Evolutionary conservation across 1,139 yeast species (phyloP).

Genomic region (Candida tetrigidarum): DNA sequence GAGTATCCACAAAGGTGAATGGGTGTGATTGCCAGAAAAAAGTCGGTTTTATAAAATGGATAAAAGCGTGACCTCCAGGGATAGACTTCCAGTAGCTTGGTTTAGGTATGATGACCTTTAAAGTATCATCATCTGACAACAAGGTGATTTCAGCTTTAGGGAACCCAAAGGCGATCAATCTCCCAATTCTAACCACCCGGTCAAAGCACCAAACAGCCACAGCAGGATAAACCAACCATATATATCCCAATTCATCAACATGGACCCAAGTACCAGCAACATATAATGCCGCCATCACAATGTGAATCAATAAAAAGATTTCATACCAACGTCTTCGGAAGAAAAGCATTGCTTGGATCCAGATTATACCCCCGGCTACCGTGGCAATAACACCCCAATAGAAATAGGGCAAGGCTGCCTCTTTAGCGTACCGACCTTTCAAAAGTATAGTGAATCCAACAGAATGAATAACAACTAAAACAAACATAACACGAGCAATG

Average conservation of each 20-base stretch:
- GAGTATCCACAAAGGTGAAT: conserved; percentile 26
- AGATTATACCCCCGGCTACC: conserved; percentile 37
- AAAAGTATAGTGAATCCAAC: conserved; percentile 38
- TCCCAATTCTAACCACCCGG: conserved; percentile 36
- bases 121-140: conserved; percentile 40
- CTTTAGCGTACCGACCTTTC: conserved; percentile 4
- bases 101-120: conserved; percentile 43
- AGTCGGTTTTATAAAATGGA: conserved; percentile 43
- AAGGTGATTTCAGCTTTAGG: conserved; percentile 40
- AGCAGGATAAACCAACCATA: conserved; percentile 40
- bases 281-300: conserved; percentile 43
- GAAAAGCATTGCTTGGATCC: conserved; percentile 40
- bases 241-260: conserved; percentile 42
- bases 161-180: conserved; percentile 41
- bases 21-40: conserved; percentile 51
- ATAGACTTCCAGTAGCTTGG: conserved; percentile 44
- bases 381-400: conserved; percentile 37
- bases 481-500: conserved; percentile 36
- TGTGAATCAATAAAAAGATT: conserved; percentile 43
- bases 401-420: conserved; percentile 25
- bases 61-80: conserved; percentile 57
- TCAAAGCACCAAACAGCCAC: conserved; percentile 50
- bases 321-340: conserved; percentile 51
- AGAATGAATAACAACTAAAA: conserved; percentile 37
- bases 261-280: conserved; percentile 49